A percentile compares a stretch with the other conserved stretches of the same genome.
phyloP scores from a whole-genome alignment of 192 early-diverging fungal genomes.

The Linnemannia zychae region DNA sequence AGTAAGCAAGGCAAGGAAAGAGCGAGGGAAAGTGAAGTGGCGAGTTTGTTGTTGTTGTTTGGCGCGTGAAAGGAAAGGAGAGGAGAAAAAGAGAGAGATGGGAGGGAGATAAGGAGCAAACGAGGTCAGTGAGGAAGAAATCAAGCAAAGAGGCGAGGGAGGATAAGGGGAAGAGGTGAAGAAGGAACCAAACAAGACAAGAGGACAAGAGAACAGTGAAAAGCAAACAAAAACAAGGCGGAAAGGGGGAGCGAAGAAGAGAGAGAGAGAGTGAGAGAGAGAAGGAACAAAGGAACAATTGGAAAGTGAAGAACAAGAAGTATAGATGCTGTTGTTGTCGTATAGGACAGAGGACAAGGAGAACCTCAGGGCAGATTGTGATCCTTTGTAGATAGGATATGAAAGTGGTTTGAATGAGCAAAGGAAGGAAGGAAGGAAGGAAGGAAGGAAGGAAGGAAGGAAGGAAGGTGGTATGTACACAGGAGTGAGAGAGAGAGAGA shows the following conservation, averaged over 20 bases:
- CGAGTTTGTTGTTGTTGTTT: no score
- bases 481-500: neutral
- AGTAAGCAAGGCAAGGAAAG: neutral
- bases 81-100: neutral
- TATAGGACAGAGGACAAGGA: neutral
- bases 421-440: neutral
- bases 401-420: no score
- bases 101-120: neutral
- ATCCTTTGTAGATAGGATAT: no score
- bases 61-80: neutral
- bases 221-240: neutral
- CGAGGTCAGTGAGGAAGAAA: neutral
- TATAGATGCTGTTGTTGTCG: neutral
- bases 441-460: neutral
- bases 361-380: neutral
- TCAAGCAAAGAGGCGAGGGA: neutral
- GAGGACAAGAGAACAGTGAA: neutral
- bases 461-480: no score
- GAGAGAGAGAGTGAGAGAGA: neutral
- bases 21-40: neutral
- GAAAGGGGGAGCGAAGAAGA: neutral
- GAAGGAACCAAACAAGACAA: neutral
- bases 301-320: neutral
- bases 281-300: neutral
- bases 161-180: neutral